Evolutionary conservation across 495 filamentous ascomycete species (phyloP).

Genomic region (Xylaria curta): DNA sequence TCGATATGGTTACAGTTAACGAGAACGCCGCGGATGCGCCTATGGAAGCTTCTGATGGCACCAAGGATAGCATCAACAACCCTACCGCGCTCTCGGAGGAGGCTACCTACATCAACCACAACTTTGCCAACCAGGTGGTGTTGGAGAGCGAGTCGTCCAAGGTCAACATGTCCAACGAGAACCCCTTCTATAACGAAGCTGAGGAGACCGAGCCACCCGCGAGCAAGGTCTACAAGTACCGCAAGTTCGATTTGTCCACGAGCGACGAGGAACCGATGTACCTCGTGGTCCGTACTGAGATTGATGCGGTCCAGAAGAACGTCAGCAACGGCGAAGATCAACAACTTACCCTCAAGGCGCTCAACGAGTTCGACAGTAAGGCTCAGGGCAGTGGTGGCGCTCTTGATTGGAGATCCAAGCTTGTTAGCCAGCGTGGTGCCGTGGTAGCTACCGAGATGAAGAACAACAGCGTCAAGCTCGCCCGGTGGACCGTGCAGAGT

Average conservation of each 20-base stretch:
- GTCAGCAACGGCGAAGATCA: slow-evolving; percentile 86
- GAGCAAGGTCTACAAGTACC: slow-evolving; percentile 97
- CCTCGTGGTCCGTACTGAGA: slow-evolving; percentile 92
- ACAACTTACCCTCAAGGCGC: slow-evolving; percentile 88
- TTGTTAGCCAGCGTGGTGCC: slow-evolving; percentile 89
- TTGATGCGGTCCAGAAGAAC: slow-evolving; percentile 96
- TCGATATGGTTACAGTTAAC: slow-evolving; percentile 99
- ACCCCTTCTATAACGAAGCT: slow-evolving; percentile 95
- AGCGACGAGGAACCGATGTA: slow-evolving; percentile 92
- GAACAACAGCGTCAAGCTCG: slow-evolving; percentile 98
- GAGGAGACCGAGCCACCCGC: slow-evolving; percentile 93
- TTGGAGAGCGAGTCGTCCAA: slow-evolving; percentile 77
- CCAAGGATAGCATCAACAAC: slow-evolving; percentile 93
- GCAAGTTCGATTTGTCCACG: slow-evolving; percentile 91
- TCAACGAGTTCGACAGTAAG: slow-evolving; percentile 99
- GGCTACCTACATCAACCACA: slow-evolving; percentile 99
- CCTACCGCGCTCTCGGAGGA: slow-evolving; percentile 90
- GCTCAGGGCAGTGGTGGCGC: slow-evolving; percentile 93
- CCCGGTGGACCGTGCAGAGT: slow-evolving; percentile 93
- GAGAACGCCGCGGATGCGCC: slow-evolving; percentile 98
- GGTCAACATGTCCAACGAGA: slow-evolving; percentile 81
- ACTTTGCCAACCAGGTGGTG: slow-evolving; percentile 94
- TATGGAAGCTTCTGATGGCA: slow-evolving; percentile 86
- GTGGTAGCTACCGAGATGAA: slow-evolving; percentile 99
- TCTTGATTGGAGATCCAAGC: slow-evolving; percentile 93